These are phyloP conservation scores for Curvularia eragrostidis DNA, from an alignment of 2,329 filamentous ascomycete species.

Conservation along the genomic window DNA sequence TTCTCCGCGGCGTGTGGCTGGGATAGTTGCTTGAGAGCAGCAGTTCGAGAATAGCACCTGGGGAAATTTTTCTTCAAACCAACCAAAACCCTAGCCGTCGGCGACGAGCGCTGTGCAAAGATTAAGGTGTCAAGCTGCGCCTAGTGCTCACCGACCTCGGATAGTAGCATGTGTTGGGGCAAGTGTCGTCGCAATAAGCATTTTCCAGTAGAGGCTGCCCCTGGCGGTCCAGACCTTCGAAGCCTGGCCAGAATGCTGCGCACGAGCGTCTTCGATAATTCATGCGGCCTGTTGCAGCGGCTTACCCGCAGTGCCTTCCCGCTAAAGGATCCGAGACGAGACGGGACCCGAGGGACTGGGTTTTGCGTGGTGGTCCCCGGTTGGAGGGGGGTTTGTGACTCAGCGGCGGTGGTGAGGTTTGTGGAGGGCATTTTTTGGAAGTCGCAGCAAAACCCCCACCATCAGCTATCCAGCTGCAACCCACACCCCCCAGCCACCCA, in stretches of 20 bases:
- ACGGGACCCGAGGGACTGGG: conserved; percentile 24
- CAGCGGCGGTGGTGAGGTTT: conserved; percentile 21
- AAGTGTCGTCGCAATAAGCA: conserved; percentile 48
- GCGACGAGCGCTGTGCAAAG: background rate
- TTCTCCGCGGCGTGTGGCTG: background rate
- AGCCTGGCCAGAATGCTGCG: conserved; percentile 24
- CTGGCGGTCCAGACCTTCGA: conserved; percentile 40
- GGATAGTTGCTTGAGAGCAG: background rate
- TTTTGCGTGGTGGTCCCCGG: conserved; percentile 21
- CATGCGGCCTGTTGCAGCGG: conserved; percentile 25
- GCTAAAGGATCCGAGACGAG: conserved; percentile 33
- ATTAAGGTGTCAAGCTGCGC: background rate
- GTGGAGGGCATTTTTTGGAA: conserved; percentile 17
- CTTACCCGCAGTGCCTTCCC: conserved; percentile 36
- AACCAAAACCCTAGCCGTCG: background rate
- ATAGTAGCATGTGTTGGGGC: background rate
- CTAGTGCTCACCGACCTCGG: background rate
- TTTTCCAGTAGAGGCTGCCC: conserved; percentile 30
- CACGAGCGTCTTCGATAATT: conserved; percentile 27
- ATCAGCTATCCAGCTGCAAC: conserved; percentile 15
- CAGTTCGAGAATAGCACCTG: no score
- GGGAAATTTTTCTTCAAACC: background rate
- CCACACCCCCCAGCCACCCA: conserved; percentile 20
- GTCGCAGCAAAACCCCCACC: conserved; percentile 20
- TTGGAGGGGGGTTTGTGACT: conserved; percentile 21